These are phyloP conservation scores for Effrenium voratum DNA, from an alignment of 73 alveolate species.

Conservation along the genomic window DNA sequence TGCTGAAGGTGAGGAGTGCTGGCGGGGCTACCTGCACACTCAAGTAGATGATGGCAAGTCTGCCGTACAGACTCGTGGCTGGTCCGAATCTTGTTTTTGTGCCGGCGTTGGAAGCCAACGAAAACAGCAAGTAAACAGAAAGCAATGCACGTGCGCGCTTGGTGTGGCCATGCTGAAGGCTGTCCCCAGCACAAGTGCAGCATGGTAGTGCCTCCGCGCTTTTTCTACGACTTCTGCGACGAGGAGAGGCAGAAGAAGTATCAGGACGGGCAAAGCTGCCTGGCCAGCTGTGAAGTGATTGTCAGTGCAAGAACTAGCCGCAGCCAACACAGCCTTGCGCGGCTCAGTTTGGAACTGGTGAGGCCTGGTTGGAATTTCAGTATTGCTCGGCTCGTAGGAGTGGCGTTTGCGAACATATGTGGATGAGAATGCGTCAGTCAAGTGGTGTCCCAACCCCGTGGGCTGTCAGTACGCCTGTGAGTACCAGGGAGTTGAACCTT, in stretches of 20 bases:
- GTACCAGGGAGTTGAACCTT: slow-evolving; percentile 51
- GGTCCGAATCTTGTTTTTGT: neutral
- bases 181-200: slow-evolving; percentile 90
- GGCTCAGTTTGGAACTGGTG: too few species aligned
- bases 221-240: slow-evolving; percentile 58
- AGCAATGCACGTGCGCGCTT: neutral
- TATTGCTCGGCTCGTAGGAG: slow-evolving; percentile 30
- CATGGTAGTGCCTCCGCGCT: slow-evolving; percentile 58
- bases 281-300: too few species aligned
- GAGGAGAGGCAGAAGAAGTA: slow-evolving; percentile 85
- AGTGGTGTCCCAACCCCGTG: slow-evolving; percentile 82
- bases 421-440: slow-evolving; percentile 80
- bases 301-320: too few species aligned
- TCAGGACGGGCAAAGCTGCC: neutral
- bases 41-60: slow-evolving; percentile 93
- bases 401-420: slow-evolving; percentile 89
- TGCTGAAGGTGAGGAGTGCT: slow-evolving; percentile 93
- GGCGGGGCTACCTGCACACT: slow-evolving; percentile 81
- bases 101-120: neutral
- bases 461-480: slow-evolving; percentile 86
- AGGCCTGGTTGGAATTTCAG: too few species aligned
- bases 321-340: too few species aligned
- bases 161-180: slow-evolving; percentile 30
- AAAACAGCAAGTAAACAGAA: neutral
- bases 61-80: slow-evolving; percentile 84